These are phyloP conservation scores for Macrolepiota albuminosa DNA, from an alignment of 768 basidiomycete species.

Conservation along the genomic window DNA sequence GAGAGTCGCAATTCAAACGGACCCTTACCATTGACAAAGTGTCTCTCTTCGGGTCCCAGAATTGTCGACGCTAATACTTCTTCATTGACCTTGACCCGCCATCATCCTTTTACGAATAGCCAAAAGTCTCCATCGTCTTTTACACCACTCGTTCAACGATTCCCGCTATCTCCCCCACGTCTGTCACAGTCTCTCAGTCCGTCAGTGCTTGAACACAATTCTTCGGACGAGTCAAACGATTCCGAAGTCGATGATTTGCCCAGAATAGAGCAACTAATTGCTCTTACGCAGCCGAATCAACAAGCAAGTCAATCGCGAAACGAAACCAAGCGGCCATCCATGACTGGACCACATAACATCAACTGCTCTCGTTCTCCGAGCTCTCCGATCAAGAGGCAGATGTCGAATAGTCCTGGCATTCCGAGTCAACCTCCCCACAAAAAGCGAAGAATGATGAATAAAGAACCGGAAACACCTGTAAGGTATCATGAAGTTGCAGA, in stretches of 20 bases:
- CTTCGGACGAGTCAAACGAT: neutral
- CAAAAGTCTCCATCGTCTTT: neutral
- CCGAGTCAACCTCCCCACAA: neutral
- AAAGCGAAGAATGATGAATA: neutral
- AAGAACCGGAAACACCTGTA: neutral
- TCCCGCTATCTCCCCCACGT: slow-evolving; percentile 12
- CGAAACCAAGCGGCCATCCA: neutral
- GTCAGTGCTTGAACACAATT: neutral
- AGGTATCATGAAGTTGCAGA: neutral
- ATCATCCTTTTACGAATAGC: neutral
- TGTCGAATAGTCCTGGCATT: neutral
- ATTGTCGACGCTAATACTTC: neutral
- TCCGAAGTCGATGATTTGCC: slow-evolving; percentile 7
- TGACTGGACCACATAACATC: neutral
- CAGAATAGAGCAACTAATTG: slow-evolving; percentile 2
- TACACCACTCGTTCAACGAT: neutral
- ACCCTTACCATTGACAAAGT: neutral
- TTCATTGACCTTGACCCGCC: neutral
- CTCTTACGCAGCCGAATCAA: slow-evolving; percentile 2
- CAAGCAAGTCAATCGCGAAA: neutral
- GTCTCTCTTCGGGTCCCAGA: neutral
- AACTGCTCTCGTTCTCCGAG: neutral
- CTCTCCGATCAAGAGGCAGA: neutral
- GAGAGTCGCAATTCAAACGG: neutral
- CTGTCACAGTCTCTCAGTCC: neutral